Evolutionary conservation across 176 grass and related monocot genomes (phyloP), one percentile per base, ranked within the genome.

Genomic region (Dendrocalamus sinicus): DNA sequence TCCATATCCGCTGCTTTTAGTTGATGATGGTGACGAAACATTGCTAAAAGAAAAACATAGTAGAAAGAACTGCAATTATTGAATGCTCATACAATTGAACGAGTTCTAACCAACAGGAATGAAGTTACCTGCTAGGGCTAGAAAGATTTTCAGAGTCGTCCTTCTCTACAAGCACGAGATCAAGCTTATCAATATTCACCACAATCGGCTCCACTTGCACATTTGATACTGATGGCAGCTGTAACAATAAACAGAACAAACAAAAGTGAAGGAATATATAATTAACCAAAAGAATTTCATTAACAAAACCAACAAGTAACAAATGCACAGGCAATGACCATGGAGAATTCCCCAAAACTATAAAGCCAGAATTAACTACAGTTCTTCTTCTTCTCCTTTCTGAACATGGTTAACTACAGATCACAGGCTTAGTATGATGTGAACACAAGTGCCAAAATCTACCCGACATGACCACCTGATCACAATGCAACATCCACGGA

Each of bases 171-270:
- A 99, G 89, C 83, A 96, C 89, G 0, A 99, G 90, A 81, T 99
- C 97, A 63, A 99, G 86, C 77, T 79, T 99, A 77, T 99, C 97
- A 6, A 99, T 94, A 48, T 90, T 95, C 78, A 99, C 94, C 53
- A 92, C 62, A 84, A 99, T 93, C 15, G 97, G 97, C 67, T 99
- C 97, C 43, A 91, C 82, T 96, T 99, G 97, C 78, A 99, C 97
- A 91, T 99, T 99, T 19, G 97, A 96, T 64, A 99, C 92, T 22
- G 97, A 99, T 53, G 97, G 94, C 20, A 99, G 87, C 96, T 99
- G 89, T 39, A 79, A 20, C 35, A 74, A 67, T 32, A 58, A 72
- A 76, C 35, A 45, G 43, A 86, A 70, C 6, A 65, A 65, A 32
- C 12, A 65, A 14, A 30, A 65, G 12, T 65, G 13, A 32, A 65